phyloP scores from a whole-genome alignment of 495 filamentous ascomycete genomes.

The Astrocystis sublimbata region DNA sequence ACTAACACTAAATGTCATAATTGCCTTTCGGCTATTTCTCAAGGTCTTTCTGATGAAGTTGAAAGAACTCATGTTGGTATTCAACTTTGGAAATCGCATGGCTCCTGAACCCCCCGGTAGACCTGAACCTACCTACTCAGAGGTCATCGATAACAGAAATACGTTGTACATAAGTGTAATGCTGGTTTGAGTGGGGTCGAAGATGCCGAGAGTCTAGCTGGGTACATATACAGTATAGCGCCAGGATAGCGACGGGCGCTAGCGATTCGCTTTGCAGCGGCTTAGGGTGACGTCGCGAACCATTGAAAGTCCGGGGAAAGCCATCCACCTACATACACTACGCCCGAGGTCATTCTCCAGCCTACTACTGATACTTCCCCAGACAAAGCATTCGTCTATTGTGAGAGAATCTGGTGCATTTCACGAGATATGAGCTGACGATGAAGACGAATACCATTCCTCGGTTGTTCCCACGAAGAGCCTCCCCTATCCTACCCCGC shows the following conservation, averaged over 20 bases:
- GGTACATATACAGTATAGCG: too few species aligned
- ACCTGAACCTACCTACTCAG: too few species aligned
- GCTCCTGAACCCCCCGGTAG: too few species aligned
- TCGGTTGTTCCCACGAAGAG: constrained; percentile 23
- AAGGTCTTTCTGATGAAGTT: too few species aligned
- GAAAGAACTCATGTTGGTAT: too few species aligned
- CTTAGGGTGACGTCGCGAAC: constrained; percentile 33
- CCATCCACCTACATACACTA: not conserved
- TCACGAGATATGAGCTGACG: constrained; percentile 18
- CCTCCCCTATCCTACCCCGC: constrained; percentile 23
- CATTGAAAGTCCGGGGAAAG: constrained; percentile 28
- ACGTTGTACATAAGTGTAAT: too few species aligned
- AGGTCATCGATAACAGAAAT: too few species aligned
- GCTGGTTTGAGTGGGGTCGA: not conserved
- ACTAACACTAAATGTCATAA: too few species aligned
- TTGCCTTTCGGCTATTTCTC: too few species aligned
- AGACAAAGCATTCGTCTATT: constrained; percentile 15
- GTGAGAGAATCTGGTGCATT: not conserved
- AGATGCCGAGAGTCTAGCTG: constrained; percentile 9
- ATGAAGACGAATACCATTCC: constrained; percentile 29
- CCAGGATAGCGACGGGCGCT: constrained; percentile 21
- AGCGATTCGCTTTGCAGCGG: constrained; percentile 32
- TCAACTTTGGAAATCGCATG: too few species aligned
- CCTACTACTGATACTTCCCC: not conserved
- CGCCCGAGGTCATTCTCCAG: not conserved